phyloP scores from a whole-genome alignment of 805 yeast genomes.

The Saccharomycopsis babjevae region DNA sequence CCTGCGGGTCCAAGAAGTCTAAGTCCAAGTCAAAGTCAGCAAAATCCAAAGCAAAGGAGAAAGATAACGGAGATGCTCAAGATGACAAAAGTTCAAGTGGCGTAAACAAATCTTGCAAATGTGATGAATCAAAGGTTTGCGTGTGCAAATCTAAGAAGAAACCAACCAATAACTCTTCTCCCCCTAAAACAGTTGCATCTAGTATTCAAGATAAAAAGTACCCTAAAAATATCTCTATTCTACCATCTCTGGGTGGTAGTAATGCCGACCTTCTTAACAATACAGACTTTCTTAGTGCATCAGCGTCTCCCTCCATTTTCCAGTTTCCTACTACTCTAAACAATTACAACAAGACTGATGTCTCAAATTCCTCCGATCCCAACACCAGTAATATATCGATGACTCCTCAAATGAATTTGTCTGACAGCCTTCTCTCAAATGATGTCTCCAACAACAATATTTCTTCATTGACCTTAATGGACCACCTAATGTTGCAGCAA shows the following conservation, averaged over 20 bases:
- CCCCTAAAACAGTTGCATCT: background rate
- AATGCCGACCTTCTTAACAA: background rate
- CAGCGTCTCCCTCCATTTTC: background rate
- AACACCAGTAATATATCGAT: background rate
- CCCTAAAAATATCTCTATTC: background rate
- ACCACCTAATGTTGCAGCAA: background rate
- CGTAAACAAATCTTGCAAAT: constrained; percentile 30
- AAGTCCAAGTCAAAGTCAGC: constrained; percentile 20
- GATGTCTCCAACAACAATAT: background rate
- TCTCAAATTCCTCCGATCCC: background rate
- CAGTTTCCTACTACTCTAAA: background rate
- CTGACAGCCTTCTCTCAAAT: background rate
- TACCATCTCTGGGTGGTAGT: background rate
- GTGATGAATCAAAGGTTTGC: constrained; percentile 22
- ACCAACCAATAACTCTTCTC: background rate
- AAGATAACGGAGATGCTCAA: constrained; percentile 22
- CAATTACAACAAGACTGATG: background rate
- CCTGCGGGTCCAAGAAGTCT: constrained; percentile 49
- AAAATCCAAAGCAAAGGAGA: background rate
- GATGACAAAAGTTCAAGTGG: constrained; percentile 19
- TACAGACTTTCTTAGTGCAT: background rate
- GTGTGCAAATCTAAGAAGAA: constrained; percentile 14
- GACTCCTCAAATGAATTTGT: background rate
- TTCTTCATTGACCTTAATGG: background rate
- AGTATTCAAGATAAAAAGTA: background rate